These are phyloP conservation scores for Eimeria acervulina DNA, from an alignment of 169 alveolate genomes.

Conservation along the genomic window DNA sequence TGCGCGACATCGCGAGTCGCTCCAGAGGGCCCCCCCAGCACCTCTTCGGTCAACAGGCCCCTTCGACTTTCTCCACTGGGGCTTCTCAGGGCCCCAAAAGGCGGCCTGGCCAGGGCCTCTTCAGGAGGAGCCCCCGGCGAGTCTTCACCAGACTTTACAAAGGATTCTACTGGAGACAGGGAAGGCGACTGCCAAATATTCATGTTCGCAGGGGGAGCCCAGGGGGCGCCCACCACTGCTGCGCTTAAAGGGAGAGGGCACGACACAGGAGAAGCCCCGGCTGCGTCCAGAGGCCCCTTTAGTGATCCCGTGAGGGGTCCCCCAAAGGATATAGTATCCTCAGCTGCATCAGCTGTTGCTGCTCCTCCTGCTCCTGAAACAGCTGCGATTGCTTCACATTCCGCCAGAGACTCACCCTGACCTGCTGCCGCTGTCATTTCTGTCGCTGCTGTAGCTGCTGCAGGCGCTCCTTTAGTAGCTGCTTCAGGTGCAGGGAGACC, in stretches of 20 bases:
- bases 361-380: not conserved
- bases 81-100: not conserved
- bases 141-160: conserved; percentile 18
- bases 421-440: not conserved
- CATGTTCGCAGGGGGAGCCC: not conserved
- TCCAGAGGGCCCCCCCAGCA: conserved; percentile 1
- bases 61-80: not conserved
- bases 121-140: conserved; percentile 54
- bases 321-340: not conserved
- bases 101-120: conserved; percentile 51
- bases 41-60: not conserved
- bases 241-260: conserved; percentile 72
- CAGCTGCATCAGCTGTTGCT: conserved; percentile 16
- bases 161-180: conserved; percentile 9
- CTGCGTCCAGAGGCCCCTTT: not conserved
- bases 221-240: conserved; percentile 24
- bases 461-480: not conserved
- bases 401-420: not conserved
- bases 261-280: conserved; percentile 28
- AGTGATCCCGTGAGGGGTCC: not conserved
- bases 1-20: not conserved
- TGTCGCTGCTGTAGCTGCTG: not conserved
- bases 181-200: conserved; percentile 55
- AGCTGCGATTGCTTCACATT: not conserved
- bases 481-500: conserved; percentile 12